phyloP scores from a whole-genome alignment of 2,329 filamentous ascomycete species.

The Fusarium buxicola region DNA sequence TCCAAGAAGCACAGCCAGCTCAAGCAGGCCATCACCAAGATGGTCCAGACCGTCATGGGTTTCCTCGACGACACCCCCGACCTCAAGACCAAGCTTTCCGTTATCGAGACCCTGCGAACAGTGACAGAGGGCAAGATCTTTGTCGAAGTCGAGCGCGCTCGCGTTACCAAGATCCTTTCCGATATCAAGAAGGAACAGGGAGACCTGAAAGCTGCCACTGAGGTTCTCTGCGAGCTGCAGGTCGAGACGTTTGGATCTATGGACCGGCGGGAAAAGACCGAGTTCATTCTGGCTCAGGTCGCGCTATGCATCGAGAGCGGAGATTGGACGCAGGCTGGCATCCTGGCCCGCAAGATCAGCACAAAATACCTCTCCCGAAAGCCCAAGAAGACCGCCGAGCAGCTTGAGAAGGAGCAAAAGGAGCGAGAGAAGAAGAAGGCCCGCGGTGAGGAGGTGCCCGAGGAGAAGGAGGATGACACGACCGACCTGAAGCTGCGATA shows the following conservation, averaged over 20 bases:
- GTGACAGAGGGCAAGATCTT: conserved; percentile 99
- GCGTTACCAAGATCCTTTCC: conserved; percentile 93
- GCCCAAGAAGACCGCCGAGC: conserved; percentile 88
- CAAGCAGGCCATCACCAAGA: conserved; percentile 98
- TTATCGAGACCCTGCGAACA: conserved; percentile 94
- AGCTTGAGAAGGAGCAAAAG: conserved; percentile 91
- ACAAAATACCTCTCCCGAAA: conserved; percentile 91
- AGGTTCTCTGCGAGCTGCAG: conserved; percentile 96
- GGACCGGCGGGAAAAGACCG: conserved; percentile 96
- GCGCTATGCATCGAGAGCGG: conserved; percentile 92
- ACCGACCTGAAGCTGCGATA: conserved; percentile 96
- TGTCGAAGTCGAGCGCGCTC: conserved; percentile 96
- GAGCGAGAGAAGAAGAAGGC: conserved; percentile 88
- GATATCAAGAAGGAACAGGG: conserved; percentile 98
- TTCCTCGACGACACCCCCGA: conserved; percentile 90
- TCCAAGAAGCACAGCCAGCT: conserved; percentile 99
- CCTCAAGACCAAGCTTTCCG: conserved; percentile 86
- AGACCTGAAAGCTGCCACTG: conserved; percentile 88
- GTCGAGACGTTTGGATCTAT: conserved; percentile 99
- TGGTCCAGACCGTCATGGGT: conserved; percentile 96
- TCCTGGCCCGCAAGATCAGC: conserved; percentile 96
- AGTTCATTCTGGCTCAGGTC: conserved; percentile 97
- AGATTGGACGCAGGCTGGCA: conserved; percentile 96
- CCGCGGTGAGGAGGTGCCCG: conserved; percentile 80
- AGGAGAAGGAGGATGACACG: conserved; percentile 86